These are phyloP conservation scores for Monosporascus sp. DNA, from an alignment of 2,329 filamentous ascomycete genomes.

Conservation along the genomic window DNA sequence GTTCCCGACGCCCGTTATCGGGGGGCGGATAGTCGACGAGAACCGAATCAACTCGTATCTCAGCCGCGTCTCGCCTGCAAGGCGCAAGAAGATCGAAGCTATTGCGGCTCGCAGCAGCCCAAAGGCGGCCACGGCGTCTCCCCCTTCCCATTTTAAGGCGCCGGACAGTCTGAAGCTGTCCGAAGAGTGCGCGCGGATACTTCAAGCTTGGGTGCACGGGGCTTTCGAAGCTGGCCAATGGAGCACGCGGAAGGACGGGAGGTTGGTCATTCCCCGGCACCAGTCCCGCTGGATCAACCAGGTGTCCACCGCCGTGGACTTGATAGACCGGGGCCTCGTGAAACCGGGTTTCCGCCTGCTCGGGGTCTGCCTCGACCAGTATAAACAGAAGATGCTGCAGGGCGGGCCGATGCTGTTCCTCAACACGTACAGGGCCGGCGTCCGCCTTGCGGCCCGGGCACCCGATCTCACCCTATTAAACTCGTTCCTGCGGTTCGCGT, in stretches of 20 bases:
- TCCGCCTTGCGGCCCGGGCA: background rate
- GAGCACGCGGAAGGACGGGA: conserved; percentile 4
- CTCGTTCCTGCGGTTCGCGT: background rate
- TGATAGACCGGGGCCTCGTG: conserved; percentile 10
- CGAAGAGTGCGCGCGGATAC: conserved; percentile 16
- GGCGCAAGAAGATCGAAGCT: conserved; percentile 9
- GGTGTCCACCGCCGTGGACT: conserved; percentile 11
- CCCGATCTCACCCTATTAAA: background rate
- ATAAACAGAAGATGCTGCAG: conserved; percentile 6
- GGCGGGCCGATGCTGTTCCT: conserved; percentile 14
- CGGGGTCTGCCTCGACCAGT: conserved; percentile 11
- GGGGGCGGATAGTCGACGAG: conserved; percentile 12
- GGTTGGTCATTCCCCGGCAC: conserved; percentile 7
- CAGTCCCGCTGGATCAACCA: conserved; percentile 12
- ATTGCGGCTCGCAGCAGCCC: conserved; percentile 1
- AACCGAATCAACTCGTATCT: conserved; percentile 14
- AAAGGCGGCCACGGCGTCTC: background rate
- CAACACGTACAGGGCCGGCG: conserved; percentile 9
- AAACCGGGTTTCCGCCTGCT: conserved; percentile 13
- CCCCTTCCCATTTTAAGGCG: conserved; percentile 6
- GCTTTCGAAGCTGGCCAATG: conserved; percentile 9
- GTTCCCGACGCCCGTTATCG: conserved; percentile 9
- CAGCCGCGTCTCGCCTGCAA: conserved; percentile 9
- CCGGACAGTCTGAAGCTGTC: conserved; percentile 13
- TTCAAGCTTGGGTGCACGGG: conserved; percentile 11